Percentiles rank a stretch among this genome's conserved stretches.
Conservation (phyloP, 1,139 yeast species). For the Taiozyma onychis region DNA sequence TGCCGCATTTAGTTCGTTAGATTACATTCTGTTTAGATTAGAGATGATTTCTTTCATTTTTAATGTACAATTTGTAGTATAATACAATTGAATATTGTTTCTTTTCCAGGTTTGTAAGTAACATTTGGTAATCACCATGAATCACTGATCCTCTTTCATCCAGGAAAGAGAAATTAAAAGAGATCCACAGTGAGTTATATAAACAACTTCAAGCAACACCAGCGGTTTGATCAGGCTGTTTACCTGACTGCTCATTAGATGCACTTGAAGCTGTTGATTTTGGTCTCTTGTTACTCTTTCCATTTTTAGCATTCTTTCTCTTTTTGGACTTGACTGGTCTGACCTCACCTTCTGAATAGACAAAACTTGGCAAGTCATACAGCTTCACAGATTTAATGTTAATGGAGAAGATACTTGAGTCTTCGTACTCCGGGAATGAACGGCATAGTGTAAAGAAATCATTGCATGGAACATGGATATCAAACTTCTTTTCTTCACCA, state of each 20-base stretch:
- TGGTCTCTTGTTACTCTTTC: conserved; percentile 26
- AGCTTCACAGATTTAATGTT: conserved; percentile 74
- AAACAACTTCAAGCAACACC: neutral
- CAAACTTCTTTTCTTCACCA: conserved; percentile 59
- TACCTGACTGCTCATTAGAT: neutral
- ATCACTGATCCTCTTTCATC: neutral
- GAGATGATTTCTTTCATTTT: neutral
- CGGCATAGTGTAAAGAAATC: conserved; percentile 82
- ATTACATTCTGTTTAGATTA: neutral
- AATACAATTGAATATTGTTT: neutral
- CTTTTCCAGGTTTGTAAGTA: neutral
- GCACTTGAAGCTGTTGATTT: conserved; percentile 19
- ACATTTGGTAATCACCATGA: neutral
- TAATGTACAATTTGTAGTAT: neutral
- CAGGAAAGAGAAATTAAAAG: neutral
- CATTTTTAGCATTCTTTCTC: conserved; percentile 35
- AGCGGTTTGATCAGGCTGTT: neutral
- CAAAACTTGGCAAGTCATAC: conserved; percentile 79
- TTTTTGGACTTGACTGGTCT: conserved; percentile 64
- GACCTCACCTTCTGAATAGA: conserved; percentile 70
- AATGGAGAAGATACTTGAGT: conserved; percentile 47
- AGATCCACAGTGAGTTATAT: neutral
- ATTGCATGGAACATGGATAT: conserved; percentile 86
- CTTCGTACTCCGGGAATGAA: conserved; percentile 63
- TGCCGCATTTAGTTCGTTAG: neutral